Base-by-base conservation (phyloP, 2,329 filamentous ascomycete genomes). In the Orbilia quercus region DNA sequence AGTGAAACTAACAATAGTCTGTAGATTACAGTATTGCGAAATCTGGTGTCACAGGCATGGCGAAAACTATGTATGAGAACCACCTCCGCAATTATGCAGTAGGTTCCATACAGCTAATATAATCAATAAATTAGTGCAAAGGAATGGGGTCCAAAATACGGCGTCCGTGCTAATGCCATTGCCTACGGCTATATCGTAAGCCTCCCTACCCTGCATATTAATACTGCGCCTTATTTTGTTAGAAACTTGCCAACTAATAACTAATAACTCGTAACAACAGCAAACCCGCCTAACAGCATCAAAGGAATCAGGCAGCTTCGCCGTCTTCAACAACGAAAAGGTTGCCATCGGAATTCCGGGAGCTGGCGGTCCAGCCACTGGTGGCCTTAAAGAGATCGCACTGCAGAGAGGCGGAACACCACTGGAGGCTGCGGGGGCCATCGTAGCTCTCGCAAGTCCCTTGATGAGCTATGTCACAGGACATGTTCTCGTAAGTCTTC, bases 11-110 rank as follows among this genome's bases (percentile, higher is more conserved):
- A 59, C 36, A 51, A 12, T 58, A 92, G 92, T n/a, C 92, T 96
- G 84, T 90, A 77, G 96, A 96, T 84, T 96, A 96, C 81, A 86
- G 90, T 36, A 83, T 93, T 51, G 92, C 91, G 60, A 96, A 96
- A 83, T 90, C 92, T 1, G 92, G 91, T 48, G 87, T 96, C 12
- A 87, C 87, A 9, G 92, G 92, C 4, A 85, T 96, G 67, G 93
- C 90, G 70, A 96, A 95, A 83, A 92, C 91, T 1, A 91, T 96
- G 79, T 91, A 92, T 54, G 20, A 70, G 6, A 50, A 16, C 9
- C 7, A 1, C 2, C 16, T 16, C 2, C 11, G 20, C 31, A 7
- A 14, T n/a, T 12, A 40, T n/a, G 3, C 23, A 18, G 31, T 23
- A n/a, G n/a, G n/a, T n/a, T n/a, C n/a, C n/a, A n/a, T n/a, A 20